Percentiles rank a stretch among this genome's conserved stretches.
phyloP scores from a whole-genome alignment of 2,329 filamentous ascomycete species.

The Penicillium crustosum region DNA sequence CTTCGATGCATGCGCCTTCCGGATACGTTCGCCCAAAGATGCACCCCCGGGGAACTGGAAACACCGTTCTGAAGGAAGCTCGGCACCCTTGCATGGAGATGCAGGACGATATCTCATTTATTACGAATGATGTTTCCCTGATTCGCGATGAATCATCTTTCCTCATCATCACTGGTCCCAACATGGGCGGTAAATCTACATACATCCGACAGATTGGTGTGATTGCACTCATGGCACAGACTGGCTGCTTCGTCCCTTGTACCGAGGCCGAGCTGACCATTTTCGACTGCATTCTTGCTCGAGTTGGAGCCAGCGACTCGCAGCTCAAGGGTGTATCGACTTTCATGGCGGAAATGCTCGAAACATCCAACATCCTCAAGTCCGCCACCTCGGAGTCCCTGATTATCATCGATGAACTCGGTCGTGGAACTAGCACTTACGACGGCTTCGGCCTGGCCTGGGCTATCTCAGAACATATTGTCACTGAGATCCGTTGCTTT shows the following conservation, averaged over 20 bases:
- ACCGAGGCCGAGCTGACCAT: constrained; percentile 87
- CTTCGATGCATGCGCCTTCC: constrained; percentile 86
- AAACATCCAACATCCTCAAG: constrained; percentile 97
- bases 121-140: constrained; percentile 92
- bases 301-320: constrained; percentile 92
- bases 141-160: constrained; percentile 79
- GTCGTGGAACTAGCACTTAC: constrained; percentile 94
- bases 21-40: constrained; percentile 90
- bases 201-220: constrained; percentile 98
- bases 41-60: constrained; percentile 80
- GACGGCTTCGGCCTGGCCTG: constrained; percentile 98
- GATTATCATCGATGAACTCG: constrained; percentile 98
- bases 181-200: constrained; percentile 98
- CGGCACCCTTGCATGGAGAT: constrained; percentile 98
- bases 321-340: constrained; percentile 97
- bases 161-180: constrained; percentile 93
- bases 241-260: constrained; percentile 94
- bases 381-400: constrained; percentile 91
- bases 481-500: constrained; percentile 91
- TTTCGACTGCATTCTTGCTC: constrained; percentile 94
- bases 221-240: constrained; percentile 94
- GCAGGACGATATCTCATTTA: constrained; percentile 98
- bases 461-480: constrained; percentile 97
- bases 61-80: constrained; percentile 87
- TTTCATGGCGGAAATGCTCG: constrained; percentile 99